Conservation (phyloP, 1,284 basidiomycete genomes). For the Limonomyces culmigenus region DNA sequence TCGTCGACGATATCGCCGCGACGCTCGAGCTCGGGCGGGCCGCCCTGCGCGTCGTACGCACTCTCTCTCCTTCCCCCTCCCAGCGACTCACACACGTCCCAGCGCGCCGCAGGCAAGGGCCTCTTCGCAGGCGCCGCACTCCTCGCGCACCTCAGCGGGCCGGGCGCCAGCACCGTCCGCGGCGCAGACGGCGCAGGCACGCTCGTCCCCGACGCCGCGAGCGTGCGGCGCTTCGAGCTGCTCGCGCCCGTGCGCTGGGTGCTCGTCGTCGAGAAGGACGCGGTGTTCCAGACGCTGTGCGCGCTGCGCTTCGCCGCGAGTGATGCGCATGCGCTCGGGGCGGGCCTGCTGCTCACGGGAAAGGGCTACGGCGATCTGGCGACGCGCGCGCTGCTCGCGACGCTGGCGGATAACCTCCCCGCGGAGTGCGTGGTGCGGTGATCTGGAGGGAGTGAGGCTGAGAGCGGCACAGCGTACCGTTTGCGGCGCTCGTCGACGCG, state of each 20-base stretch:
- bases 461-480: conserved; percentile 36
- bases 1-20: conserved; percentile 78
- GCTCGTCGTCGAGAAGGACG: conserved; percentile 81
- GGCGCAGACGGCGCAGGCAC: conserved; percentile 44
- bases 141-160: conserved; percentile 35
- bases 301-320: too few species aligned
- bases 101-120: conserved; percentile 82
- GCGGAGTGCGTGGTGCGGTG: conserved; percentile 15
- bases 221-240: conserved; percentile 42
- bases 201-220: conserved; percentile 62
- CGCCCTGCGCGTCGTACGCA: conserved; percentile 62
- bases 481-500: conserved; percentile 72
- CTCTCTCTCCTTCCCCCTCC: conserved; percentile 4
- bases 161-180: conserved; percentile 30
- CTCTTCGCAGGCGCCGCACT: conserved; percentile 58
- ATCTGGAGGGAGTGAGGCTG: conserved; percentile 1
- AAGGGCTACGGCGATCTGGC: conserved; percentile 90
- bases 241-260: conserved; percentile 50
- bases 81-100: conserved; percentile 5
- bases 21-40: conserved; percentile 58
- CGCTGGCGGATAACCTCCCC: conserved; percentile 50
- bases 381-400: conserved; percentile 66
- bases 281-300: conserved; percentile 23
- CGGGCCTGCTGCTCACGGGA: too few species aligned
- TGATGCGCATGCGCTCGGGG: too few species aligned